Base-by-base conservation (phyloP, 106 monocot species). In the Chionographis japonica region DNA sequence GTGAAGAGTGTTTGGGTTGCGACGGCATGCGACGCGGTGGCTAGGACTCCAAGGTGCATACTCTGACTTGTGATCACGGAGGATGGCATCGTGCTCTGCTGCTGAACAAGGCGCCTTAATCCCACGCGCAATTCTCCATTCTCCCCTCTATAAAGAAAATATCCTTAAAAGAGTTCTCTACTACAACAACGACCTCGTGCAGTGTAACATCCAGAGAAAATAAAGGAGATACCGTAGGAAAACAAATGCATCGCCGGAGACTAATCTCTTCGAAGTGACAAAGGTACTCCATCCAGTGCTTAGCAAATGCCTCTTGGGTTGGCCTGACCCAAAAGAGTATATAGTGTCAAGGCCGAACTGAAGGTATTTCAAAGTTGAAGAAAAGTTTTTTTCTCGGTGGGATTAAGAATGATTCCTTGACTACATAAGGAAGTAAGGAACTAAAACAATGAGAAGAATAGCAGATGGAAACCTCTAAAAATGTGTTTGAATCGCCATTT, bases 11-110 rank as follows among this genome's bases (percentile, higher is more conserved):
- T 76, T 18, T 76, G 74, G 5, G 90, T 84, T 15, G 75, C 54
- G 9, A 90, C 73, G 64, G 90, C 90, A 79, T 90, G 86, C 14
- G 90, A 90, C 14, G 90, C 90, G 52, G 86, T 86, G 15, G 90
- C 90, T 63, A 90, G 83, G 8, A 90, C 90, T 20, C 90, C 90
- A 27, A 90, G 80, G 65, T 86, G 90, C 90, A 90, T 90, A 81
- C 86, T 90, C 52, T 78, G 86, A 52, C 90, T 75, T 7, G 90
- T 86, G 52, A 90, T 90, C 50, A 90, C 86, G 12, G 90, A 90
- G 4, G 90, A 62, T 4, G 90, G 86, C 70, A 90, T 81, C 8
- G 74, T 77, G 58, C 75, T 78, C 54, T 69, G 75, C 46, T 83
- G 82, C n/a, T 66, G 76, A 38, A 60, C 83, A 15, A 73, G 72